Conservation (phyloP, 805 yeast species). For the Monosporozyma siamensis region DNA sequence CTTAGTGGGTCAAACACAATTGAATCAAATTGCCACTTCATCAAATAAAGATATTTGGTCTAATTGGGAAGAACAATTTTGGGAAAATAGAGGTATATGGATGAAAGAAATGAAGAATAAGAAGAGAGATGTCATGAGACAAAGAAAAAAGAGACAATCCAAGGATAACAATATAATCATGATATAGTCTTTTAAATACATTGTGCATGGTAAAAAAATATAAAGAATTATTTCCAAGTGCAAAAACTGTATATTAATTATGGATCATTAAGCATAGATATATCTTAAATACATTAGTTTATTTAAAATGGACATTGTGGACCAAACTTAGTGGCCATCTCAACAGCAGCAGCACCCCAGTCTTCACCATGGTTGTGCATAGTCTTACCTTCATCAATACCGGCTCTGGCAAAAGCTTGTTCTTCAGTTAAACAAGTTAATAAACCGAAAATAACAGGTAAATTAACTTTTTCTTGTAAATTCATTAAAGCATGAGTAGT, state of each 20-base stretch:
- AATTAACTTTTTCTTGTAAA: conserved; percentile 55
- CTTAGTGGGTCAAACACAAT: conserved; percentile 73
- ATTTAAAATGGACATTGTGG: conserved; percentile 11
- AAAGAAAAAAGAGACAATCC: conserved; percentile 36
- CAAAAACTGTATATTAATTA: no score
- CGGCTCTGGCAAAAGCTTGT: conserved; percentile 91
- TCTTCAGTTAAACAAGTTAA: conserved; percentile 89
- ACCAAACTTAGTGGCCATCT: conserved; percentile 59
- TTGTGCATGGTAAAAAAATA: no score
- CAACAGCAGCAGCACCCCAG: conserved; percentile 99
- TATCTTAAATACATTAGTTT: no score
- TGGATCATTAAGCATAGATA: no score
- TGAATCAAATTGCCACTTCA: conserved; percentile 40
- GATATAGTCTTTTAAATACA: not conserved
- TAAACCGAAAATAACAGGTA: conserved; percentile 88
- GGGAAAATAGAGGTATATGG: conserved; percentile 74
- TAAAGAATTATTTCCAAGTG: no score
- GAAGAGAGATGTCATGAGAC: conserved; percentile 63
- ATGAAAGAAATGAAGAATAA: conserved; percentile 65
- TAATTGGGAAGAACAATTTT: conserved; percentile 68
- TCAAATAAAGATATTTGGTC: conserved; percentile 29
- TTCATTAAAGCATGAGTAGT: conserved; percentile 79
- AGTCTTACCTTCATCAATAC: conserved; percentile 50
- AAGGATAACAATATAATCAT: conserved; percentile 10
- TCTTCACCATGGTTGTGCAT: conserved; percentile 96